Base-by-base conservation (phyloP, 1,284 basidiomycete species). In the Spongiforma sp. region DNA sequence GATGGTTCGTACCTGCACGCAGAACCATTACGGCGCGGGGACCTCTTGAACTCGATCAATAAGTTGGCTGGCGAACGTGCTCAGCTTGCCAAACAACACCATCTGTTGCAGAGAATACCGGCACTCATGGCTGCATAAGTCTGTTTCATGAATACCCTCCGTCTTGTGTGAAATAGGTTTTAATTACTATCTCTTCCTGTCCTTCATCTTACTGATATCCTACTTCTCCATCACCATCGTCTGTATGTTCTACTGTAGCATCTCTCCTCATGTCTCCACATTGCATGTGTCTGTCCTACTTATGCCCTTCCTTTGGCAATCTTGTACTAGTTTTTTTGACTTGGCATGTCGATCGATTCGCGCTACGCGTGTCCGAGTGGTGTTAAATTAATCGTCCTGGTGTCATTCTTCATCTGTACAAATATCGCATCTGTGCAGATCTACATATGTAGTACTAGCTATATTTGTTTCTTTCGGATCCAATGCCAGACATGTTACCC, bases 1-100 rank as follows among this genome's bases (percentile, higher is more conserved):
- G 59, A 68, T 66, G 41, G 12, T 36, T 34, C 24, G 56, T 43
- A 28, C 58, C 14, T 30, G 33, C 30, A 43, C 59, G 11, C 69
- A 91, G 90, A 93, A 81, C 92, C 92, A 8, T 75, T 93, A 62
- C 84, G 92, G 65, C 84, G 91, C 58, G 88, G 86, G 19, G 91
- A 93, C 71, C 82, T 93, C 28, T 77, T 93, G 65, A 93, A 91
- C 67, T 86, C 91, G 15, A 93, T 93, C 73, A 89, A 89, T 74
- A 90, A 90, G 75, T 84, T 92, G 59, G 90, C 88, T 52, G 77
- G 79, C 59, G 83, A 84, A 71, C 79, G 82, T 26, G 78, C 74
- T 30, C 74, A 77, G 48, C 61, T 74, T 53, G 58, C 65, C 32
- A 78, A 76, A 56, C 76, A 78, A 58, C 75, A 69, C 2, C 75